Conservation (phyloP, 805 yeast species). For the Wickerhamiella australiensis region DNA sequence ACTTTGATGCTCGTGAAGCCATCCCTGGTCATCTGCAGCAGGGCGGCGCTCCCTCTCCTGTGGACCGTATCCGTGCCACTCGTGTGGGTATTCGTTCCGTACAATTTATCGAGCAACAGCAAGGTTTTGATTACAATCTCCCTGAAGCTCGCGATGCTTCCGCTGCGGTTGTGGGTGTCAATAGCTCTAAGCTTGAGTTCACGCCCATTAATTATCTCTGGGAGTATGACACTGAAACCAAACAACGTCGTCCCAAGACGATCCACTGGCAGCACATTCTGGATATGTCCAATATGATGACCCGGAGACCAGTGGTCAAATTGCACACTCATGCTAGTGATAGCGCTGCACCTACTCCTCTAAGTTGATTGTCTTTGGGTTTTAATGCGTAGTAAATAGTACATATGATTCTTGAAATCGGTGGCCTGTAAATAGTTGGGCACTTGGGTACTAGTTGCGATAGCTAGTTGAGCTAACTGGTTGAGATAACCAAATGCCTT, state of each 20-base stretch:
- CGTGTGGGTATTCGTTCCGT: slow-evolving; percentile 84
- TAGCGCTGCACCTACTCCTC: background rate
- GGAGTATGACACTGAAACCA: slow-evolving; percentile 75
- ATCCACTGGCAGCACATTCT: slow-evolving; percentile 73
- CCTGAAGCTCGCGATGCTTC: slow-evolving; percentile 16
- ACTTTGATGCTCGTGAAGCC: slow-evolving; percentile 85
- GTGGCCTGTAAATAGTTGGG: too few species aligned
- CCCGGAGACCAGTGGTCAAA: slow-evolving; percentile 29
- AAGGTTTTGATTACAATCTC: slow-evolving; percentile 13
- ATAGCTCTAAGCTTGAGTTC: slow-evolving; percentile 63
- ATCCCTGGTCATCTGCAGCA: slow-evolving; percentile 98
- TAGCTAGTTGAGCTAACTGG: too few species aligned
- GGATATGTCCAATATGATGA: slow-evolving; percentile 72
- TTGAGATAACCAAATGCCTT: too few species aligned
- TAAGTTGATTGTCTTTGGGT: background rate
- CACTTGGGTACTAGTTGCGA: too few species aligned
- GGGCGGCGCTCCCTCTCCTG: slow-evolving; percentile 89
- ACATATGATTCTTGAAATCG: too few species aligned
- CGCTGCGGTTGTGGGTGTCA: slow-evolving; percentile 69
- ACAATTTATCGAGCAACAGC: slow-evolving; percentile 63
- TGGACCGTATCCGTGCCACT: slow-evolving; percentile 82
- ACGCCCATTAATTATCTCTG: slow-evolving; percentile 63
- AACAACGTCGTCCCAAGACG: slow-evolving; percentile 73
- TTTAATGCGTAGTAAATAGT: too few species aligned
- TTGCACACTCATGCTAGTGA: background rate